phyloP scores from a whole-genome alignment of 345 rosid species.

The Melaleuca alternifolia region DNA sequence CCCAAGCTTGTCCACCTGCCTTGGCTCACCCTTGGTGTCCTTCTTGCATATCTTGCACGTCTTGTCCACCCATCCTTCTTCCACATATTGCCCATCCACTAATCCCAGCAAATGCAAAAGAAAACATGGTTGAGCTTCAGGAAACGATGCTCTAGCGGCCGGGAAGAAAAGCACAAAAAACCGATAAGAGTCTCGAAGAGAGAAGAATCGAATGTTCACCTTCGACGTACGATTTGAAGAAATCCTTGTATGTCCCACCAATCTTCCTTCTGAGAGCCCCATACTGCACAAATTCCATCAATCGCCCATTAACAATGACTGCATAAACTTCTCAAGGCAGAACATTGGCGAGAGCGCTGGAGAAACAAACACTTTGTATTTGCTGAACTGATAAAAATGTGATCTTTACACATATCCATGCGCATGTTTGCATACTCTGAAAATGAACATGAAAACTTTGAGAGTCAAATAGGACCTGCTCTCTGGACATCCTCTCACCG shows the following conservation, averaged over 20 bases:
- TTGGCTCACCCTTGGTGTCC: conserved; percentile 64
- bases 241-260: conserved; percentile 90
- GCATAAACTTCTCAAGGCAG: background rate
- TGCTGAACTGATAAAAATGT: background rate
- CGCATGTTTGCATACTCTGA: background rate
- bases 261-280: conserved; percentile 91
- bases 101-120: background rate
- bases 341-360: background rate
- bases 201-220: conserved; percentile 16
- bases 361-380: background rate
- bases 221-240: conserved; percentile 81
- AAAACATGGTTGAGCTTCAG: background rate
- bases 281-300: conserved; percentile 35
- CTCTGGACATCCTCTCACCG: conserved; percentile 56
- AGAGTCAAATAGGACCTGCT: conserved; percentile 35
- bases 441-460: background rate
- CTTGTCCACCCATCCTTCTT: conserved; percentile 88
- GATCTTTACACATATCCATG: background rate
- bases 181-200: background rate
- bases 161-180: background rate
- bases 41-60: conserved; percentile 87
- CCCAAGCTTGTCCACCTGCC: conserved; percentile 74
- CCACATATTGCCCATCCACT: conserved; percentile 73
- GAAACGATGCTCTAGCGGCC: background rate
- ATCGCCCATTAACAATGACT: background rate